A percentile compares a stretch with the other conserved stretches of the same genome.
These are phyloP conservation scores for Xerocomellus dryophilus DNA, from an alignment of 768 basidiomycete genomes.

Conservation along the genomic window DNA sequence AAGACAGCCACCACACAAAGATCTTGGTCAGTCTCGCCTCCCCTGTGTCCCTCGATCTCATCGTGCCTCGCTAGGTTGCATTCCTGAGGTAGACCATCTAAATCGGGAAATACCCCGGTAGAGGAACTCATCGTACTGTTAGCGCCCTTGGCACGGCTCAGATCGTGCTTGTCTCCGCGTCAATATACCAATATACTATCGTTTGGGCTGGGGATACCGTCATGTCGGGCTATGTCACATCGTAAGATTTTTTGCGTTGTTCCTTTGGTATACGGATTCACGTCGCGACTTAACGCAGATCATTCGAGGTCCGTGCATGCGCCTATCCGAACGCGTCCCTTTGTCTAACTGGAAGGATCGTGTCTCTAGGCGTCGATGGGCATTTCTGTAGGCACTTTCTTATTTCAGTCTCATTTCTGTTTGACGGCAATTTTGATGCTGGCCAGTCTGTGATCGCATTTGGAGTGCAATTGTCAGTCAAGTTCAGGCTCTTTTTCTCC, in stretches of 20 bases:
- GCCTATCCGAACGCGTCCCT: neutral
- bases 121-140: slow-evolving; percentile 1
- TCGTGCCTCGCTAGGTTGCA: slow-evolving; percentile 20
- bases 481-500: neutral
- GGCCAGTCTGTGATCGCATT: slow-evolving; percentile 35
- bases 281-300: slow-evolving; percentile 3
- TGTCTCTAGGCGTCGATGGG: slow-evolving; percentile 35
- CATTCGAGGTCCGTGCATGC: slow-evolving; percentile 26
- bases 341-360: neutral
- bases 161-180: slow-evolving; percentile 29
- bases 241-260: slow-evolving; percentile 13
- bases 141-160: slow-evolving; percentile 30
- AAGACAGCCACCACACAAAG: slow-evolving; percentile 32
- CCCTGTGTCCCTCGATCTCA: neutral
- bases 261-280: neutral
- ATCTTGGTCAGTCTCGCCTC: slow-evolving; percentile 24
- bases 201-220: slow-evolving; percentile 25
- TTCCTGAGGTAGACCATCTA: slow-evolving; percentile 22
- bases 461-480: slow-evolving; percentile 34
- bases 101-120: neutral
- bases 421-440: neutral
- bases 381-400: slow-evolving; percentile 25
- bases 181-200: slow-evolving; percentile 34
- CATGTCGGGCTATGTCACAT: slow-evolving; percentile 28
- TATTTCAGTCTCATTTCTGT: neutral